Evolutionary conservation across 2,329 filamentous ascomycete genomes (phyloP).

Genomic region (Calonectria fujianensis): DNA sequence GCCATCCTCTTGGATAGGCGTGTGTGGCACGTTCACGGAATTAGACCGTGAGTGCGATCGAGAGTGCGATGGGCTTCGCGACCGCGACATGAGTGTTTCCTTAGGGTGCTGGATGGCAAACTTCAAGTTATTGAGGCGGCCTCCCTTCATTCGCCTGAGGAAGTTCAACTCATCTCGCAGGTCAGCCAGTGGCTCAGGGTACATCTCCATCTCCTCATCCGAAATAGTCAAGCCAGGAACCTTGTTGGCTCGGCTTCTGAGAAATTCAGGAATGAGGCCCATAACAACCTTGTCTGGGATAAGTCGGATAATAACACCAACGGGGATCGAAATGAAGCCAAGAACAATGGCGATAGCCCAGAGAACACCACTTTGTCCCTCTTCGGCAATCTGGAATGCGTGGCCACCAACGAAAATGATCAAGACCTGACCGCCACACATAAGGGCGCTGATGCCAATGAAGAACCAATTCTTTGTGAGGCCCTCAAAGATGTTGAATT

Average conservation of each 20-base stretch:
- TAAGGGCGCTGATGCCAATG: slow-evolving; percentile 87
- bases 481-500: slow-evolving; percentile 96
- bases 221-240: slow-evolving; percentile 76
- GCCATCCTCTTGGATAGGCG: slow-evolving; percentile 76
- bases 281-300: slow-evolving; percentile 84
- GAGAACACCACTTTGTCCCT: slow-evolving; percentile 80
- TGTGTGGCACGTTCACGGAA: slow-evolving; percentile 76
- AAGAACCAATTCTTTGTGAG: slow-evolving; percentile 92
- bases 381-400: slow-evolving; percentile 83
- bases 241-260: slow-evolving; percentile 69
- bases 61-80: slow-evolving; percentile 78
- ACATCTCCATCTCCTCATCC: slow-evolving; percentile 80
- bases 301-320: slow-evolving; percentile 87
- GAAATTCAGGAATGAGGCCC: slow-evolving; percentile 70
- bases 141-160: slow-evolving; percentile 86
- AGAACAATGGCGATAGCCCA: slow-evolving; percentile 93
- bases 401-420: slow-evolving; percentile 91
- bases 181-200: slow-evolving; percentile 83
- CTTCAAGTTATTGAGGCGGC: slow-evolving; percentile 86
- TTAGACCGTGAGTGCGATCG: slow-evolving; percentile 78
- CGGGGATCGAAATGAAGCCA: slow-evolving; percentile 88
- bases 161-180: slow-evolving; percentile 88
- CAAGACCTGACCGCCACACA: slow-evolving; percentile 91
- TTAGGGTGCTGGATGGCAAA: slow-evolving; percentile 86
- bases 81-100: slow-evolving; percentile 78